These are phyloP conservation scores for Hypomyces perniciosus DNA, from an alignment of 2,329 filamentous ascomycete species.

Conservation along the genomic window DNA sequence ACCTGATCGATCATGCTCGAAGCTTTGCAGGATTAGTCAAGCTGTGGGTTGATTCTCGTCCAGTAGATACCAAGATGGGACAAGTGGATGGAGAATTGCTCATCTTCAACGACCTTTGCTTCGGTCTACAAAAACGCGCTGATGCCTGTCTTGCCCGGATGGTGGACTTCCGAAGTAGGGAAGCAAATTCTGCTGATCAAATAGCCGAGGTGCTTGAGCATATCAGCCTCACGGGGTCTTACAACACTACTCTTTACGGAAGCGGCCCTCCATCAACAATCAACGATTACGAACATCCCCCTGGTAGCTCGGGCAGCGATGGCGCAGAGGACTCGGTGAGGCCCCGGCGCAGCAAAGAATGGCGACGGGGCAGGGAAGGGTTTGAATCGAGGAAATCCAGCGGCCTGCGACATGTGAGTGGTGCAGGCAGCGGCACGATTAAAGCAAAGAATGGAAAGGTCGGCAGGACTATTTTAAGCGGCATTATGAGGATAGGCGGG, in stretches of 20 bases:
- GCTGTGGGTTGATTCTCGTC: slow-evolving; percentile 62
- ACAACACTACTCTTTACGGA: slow-evolving; percentile 23
- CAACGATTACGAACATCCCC: slow-evolving; percentile 30
- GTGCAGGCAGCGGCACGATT: slow-evolving; percentile 23
- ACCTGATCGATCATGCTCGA: slow-evolving; percentile 82
- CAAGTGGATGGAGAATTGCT: slow-evolving; percentile 44
- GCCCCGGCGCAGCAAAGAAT: slow-evolving; percentile 27
- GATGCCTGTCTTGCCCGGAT: slow-evolving; percentile 46
- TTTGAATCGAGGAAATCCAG: slow-evolving; percentile 23
- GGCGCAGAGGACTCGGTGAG: slow-evolving; percentile 18
- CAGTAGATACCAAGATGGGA: slow-evolving; percentile 30
- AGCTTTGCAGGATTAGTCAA: slow-evolving; percentile 80
- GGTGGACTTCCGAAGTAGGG: slow-evolving; percentile 38
- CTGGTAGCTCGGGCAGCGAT: slow-evolving; percentile 49
- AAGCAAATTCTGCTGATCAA: slow-evolving; percentile 30
- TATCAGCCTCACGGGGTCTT: slow-evolving; percentile 30
- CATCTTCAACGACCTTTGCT: slow-evolving; percentile 47
- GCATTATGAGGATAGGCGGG: slow-evolving; percentile 39
- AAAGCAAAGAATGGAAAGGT: slow-evolving; percentile 35
- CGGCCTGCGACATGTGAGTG: slow-evolving; percentile 24
- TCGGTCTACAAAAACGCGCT: slow-evolving; percentile 44
- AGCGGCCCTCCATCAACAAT: slow-evolving; percentile 19
- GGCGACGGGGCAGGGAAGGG: slow-evolving; percentile 23
- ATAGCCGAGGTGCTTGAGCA: slow-evolving; percentile 46
- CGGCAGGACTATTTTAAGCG: slow-evolving; percentile 37